Conservation (phyloP, 345 rosid genomes). For the Rhizophora apiculata region DNA sequence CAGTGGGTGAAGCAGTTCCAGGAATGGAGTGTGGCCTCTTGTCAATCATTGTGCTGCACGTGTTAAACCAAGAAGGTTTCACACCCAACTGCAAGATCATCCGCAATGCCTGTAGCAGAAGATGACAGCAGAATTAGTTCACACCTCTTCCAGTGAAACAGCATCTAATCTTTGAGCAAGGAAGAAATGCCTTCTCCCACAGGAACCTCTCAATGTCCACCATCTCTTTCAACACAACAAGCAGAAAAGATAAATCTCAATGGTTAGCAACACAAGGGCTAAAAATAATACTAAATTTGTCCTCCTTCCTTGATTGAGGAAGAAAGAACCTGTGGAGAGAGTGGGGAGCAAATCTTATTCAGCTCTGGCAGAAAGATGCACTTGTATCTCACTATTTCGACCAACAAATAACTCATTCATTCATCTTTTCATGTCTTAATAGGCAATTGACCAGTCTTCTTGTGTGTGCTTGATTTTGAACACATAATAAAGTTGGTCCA, state of each 20-base stretch:
- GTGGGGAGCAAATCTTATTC: neutral
- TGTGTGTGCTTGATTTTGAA: no score
- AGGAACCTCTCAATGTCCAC: constrained; percentile 7
- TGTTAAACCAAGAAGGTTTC: constrained; percentile 92
- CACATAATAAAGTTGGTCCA: no score
- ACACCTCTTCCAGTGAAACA: neutral
- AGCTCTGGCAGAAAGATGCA: no score
- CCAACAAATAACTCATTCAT: no score
- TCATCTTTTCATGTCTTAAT: no score
- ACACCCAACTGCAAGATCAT: constrained; percentile 98
- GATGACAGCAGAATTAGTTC: constrained; percentile 6
- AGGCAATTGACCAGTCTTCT: no score
- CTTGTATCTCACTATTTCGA: no score
- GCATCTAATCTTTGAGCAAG: neutral
- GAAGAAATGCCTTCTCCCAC: neutral
- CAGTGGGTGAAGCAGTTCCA: constrained; percentile 59
- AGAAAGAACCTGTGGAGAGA: neutral
- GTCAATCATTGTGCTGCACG: constrained; percentile 59
- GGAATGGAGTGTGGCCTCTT: constrained; percentile 78
- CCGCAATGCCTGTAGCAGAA: constrained; percentile 68
- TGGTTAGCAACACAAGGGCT: neutral
- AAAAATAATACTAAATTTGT: neutral
- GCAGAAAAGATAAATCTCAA: constrained; percentile 8
- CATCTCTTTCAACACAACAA: neutral
- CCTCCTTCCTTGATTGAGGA: neutral